Evolutionary conservation across 441 rosid genomes (phyloP).

Genomic region (Viola pubescens): DNA sequence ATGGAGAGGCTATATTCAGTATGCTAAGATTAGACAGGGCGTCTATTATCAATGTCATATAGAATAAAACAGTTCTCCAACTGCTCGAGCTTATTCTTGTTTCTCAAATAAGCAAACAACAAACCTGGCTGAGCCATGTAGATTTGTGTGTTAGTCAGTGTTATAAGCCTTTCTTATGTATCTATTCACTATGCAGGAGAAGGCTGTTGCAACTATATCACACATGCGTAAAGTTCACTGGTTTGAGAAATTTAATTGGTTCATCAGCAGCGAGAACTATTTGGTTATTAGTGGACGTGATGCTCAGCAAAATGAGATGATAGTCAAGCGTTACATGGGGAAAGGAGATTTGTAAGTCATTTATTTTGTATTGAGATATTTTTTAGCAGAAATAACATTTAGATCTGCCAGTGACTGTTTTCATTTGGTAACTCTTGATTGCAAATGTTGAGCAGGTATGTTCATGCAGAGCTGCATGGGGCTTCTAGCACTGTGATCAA

Average conservation of each 20-base stretch:
- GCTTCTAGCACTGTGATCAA: conserved; percentile 96
- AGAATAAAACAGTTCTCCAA: too few species aligned
- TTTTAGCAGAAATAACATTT: neutral
- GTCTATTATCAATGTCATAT: neutral
- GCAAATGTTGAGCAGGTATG: conserved; percentile 49
- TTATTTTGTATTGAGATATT: conserved; percentile 7
- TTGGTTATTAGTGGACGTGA: conserved; percentile 93
- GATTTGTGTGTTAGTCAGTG: too few species aligned
- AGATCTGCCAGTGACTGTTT: neutral
- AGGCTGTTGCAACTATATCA: conserved; percentile 77
- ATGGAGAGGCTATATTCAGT: too few species aligned
- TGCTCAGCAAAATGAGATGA: conserved; percentile 97
- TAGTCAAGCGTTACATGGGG: conserved; percentile 96
- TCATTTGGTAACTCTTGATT: neutral
- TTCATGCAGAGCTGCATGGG: conserved; percentile 96
- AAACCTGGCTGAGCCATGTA: too few species aligned
- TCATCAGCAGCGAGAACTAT: conserved; percentile 91
- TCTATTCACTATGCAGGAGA: conserved; percentile 50
- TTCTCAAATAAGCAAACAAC: too few species aligned
- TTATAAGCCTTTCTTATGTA: too few species aligned
- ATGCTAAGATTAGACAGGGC: neutral
- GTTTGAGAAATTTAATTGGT: conserved; percentile 99
- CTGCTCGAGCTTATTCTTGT: too few species aligned
- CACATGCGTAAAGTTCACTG: conserved; percentile 97
- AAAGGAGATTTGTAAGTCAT: conserved; percentile 91